These are phyloP conservation scores for Aspergillus sp. DNA, from an alignment of 2,329 filamentous ascomycete genomes.

Conservation along the genomic window DNA sequence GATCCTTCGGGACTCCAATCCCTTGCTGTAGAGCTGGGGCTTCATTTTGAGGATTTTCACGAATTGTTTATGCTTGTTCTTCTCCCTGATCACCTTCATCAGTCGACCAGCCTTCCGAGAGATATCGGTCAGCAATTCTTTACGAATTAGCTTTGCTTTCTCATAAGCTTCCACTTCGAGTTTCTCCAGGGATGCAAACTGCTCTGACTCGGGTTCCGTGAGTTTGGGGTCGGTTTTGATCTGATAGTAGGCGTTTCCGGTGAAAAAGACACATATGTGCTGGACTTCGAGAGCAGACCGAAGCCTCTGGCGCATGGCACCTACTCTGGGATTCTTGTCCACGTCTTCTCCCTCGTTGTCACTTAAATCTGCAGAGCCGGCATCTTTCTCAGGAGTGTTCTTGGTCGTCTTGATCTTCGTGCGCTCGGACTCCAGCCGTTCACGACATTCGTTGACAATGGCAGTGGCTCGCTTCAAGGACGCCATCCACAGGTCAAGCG, in stretches of 20 bases:
- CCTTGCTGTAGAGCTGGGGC: constrained; percentile 53
- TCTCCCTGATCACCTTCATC: constrained; percentile 63
- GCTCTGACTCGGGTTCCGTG: constrained; percentile 65
- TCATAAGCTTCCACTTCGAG: constrained; percentile 74
- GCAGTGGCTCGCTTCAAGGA: constrained; percentile 50
- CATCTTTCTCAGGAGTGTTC: constrained; percentile 19
- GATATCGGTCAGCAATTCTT: constrained; percentile 68
- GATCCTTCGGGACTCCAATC: constrained; percentile 70
- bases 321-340: constrained; percentile 49
- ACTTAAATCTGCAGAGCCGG: constrained; percentile 19
- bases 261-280: constrained; percentile 81
- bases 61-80: constrained; percentile 55
- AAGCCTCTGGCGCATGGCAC: constrained; percentile 63
- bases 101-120: constrained; percentile 59
- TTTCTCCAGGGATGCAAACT: constrained; percentile 65
- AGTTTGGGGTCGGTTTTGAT: constrained; percentile 69
- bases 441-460: constrained; percentile 61
- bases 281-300: constrained; percentile 74
- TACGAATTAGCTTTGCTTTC: constrained; percentile 71
- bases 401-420: constrained; percentile 25
- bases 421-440: constrained; percentile 56
- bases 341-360: constrained; percentile 39
- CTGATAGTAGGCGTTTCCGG: constrained; percentile 78
- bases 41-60: constrained; percentile 63
- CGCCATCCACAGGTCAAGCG: constrained; percentile 67